Percentiles rank a stretch among this genome's conserved stretches.
Evolutionary conservation across 352 stramenopile species (phyloP).

Genomic region (Phytopythium delawarense): DNA sequence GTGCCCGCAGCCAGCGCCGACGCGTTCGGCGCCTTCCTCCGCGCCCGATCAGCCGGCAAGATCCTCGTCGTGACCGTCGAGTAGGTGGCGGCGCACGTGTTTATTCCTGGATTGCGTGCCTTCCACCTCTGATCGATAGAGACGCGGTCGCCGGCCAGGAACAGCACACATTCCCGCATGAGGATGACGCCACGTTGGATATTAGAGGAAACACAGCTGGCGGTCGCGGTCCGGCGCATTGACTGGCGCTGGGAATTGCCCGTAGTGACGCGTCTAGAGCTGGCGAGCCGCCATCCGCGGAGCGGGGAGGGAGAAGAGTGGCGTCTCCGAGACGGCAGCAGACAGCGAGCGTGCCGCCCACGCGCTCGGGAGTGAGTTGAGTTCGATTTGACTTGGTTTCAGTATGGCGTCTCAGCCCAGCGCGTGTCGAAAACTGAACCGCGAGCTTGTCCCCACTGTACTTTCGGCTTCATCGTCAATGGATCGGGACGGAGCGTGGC

Average conservation of each 20-base stretch:
- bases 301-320: neutral
- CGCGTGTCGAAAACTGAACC: neutral
- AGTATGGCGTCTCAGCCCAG: neutral
- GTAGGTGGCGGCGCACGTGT: neutral
- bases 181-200: neutral
- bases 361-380: neutral
- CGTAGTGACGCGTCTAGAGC: neutral
- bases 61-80: constrained; percentile 20
- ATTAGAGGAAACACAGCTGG: neutral
- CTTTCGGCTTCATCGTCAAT: neutral
- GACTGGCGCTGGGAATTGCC: neutral
- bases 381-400: neutral
- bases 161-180: neutral
- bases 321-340: too few relatives aligned
- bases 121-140: neutral
- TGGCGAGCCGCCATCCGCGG: neutral
- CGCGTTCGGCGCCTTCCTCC: constrained; percentile 33
- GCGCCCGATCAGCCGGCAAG: constrained; percentile 41
- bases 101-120: constrained; percentile 2
- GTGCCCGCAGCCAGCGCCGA: constrained; percentile 26
- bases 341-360: neutral
- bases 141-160: neutral
- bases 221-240: neutral
- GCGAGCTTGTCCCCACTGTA: neutral
- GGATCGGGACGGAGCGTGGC: neutral